Percentiles rank a stretch among this genome's conserved stretches.
These are phyloP conservation scores for Galerina sulciceps DNA, from an alignment of 768 basidiomycete genomes.

Conservation along the genomic window DNA sequence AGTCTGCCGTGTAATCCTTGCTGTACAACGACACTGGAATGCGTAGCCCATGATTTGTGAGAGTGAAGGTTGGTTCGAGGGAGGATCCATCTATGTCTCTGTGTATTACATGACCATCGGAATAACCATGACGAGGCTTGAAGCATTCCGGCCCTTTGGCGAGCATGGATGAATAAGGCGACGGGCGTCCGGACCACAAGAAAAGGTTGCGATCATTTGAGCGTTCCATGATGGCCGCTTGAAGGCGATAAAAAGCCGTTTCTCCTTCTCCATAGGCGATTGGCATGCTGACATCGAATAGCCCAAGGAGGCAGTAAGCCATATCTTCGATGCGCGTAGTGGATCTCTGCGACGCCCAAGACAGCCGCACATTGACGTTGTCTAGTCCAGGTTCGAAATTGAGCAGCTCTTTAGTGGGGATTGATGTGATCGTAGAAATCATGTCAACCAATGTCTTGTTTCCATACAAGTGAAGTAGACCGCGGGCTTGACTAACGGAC, in stretches of 20 bases:
- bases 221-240: constrained; percentile 3
- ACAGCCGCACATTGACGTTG: neutral
- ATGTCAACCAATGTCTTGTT: too few species aligned
- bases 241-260: constrained; percentile 9
- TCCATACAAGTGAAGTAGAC: too few species aligned
- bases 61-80: neutral
- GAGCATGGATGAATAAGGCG: neutral
- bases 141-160: neutral
- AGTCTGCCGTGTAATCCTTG: too few species aligned
- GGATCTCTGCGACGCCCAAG: constrained; percentile 5
- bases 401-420: neutral
- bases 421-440: neutral
- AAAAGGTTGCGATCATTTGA: neutral
- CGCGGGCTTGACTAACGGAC: too few species aligned
- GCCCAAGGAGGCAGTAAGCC: constrained; percentile 10
- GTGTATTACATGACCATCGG: neutral
- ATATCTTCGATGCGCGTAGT: constrained; percentile 10
- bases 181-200: neutral
- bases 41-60: neutral
- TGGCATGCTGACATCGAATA: constrained; percentile 8
- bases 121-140: neutral
- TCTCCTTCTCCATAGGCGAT: constrained; percentile 14
- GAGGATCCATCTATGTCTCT: neutral
- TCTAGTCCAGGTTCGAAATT: neutral
- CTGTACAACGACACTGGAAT: neutral